phyloP scores from a whole-genome alignment of 2,329 filamentous ascomycete genomes.

The Xylariaceae sp. region DNA sequence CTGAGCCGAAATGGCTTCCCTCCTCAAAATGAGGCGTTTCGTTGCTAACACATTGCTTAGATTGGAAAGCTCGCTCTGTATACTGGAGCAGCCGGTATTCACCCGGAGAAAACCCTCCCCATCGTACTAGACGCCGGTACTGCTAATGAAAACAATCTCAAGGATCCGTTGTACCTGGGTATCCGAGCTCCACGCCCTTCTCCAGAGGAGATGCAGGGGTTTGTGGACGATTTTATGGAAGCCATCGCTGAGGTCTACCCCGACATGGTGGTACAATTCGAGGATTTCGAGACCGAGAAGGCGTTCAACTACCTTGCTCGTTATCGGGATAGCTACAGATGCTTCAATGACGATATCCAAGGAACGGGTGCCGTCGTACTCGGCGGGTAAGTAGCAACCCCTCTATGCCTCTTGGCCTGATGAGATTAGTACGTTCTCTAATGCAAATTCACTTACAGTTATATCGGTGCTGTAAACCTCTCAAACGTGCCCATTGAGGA shows the following conservation, averaged over 20 bases:
- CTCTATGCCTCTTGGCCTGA: not conserved
- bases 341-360: slow-evolving; percentile 99
- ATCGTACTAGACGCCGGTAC: slow-evolving; percentile 65
- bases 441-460: slow-evolving; percentile 31
- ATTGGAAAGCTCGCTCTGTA: slow-evolving; percentile 94
- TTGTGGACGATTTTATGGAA: slow-evolving; percentile 96
- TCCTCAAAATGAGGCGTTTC: slow-evolving; percentile 19
- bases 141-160: slow-evolving; percentile 60
- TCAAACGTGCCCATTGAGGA: slow-evolving; percentile 82
- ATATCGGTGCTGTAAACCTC: slow-evolving; percentile 70
- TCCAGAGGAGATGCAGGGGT: slow-evolving; percentile 74
- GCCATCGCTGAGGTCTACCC: slow-evolving; percentile 71
- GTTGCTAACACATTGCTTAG: slow-evolving; percentile 36
- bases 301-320: slow-evolving; percentile 90
- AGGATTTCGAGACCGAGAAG: slow-evolving; percentile 90
- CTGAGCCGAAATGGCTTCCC: not conserved
- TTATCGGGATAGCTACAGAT: slow-evolving; percentile 83
- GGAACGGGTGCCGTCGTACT: slow-evolving; percentile 94
- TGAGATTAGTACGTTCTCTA: slow-evolving; percentile 9
- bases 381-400: slow-evolving; percentile 54
- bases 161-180: slow-evolving; percentile 79
- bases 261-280: slow-evolving; percentile 77
- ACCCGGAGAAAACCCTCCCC: slow-evolving; percentile 75
- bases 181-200: slow-evolving; percentile 77
- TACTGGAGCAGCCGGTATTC: slow-evolving; percentile 90